These are phyloP conservation scores for Magnolia sinica DNA, from an alignment of 164 flowering plant genomes.

Conservation along the genomic window DNA sequence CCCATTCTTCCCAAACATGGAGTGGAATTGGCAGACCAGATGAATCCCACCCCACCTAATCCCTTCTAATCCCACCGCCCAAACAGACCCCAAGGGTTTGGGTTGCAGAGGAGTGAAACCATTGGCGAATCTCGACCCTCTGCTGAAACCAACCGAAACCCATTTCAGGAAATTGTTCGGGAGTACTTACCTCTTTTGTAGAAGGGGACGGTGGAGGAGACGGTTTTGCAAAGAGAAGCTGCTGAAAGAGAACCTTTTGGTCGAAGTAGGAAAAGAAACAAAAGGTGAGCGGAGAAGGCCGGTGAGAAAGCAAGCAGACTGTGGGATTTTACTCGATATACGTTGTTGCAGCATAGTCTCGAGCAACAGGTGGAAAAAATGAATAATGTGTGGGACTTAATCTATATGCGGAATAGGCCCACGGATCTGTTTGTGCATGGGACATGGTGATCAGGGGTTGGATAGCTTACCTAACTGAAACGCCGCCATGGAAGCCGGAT, in stretches of 20 bases:
- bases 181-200: slow-evolving; percentile 22
- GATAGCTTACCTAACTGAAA: too few species aligned
- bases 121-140: slow-evolving; percentile 61
- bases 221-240: slow-evolving; percentile 19
- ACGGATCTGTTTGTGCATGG: too few species aligned
- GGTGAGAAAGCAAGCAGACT: slow-evolving; percentile 13
- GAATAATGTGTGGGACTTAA: too few species aligned
- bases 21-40: too few species aligned
- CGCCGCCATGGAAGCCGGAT: too few species aligned
- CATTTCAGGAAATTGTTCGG: slow-evolving; percentile 53
- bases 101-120: slow-evolving; percentile 77
- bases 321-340: slow-evolving; percentile 18
- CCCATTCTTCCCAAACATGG: too few species aligned
- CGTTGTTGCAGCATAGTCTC: slow-evolving; percentile 7
- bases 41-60: too few species aligned
- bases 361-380: background rate
- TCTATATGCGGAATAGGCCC: too few species aligned
- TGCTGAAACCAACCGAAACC: slow-evolving; percentile 52
- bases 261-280: slow-evolving; percentile 12
- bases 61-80: too few species aligned
- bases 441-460: too few species aligned
- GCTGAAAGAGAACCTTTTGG: slow-evolving; percentile 14
- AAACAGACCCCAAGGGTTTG: slow-evolving; percentile 77
- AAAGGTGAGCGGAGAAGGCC: background rate
- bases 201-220: background rate